A percentile compares a stretch with the other conserved stretches of the same genome.
Conservation (phyloP, 768 basidiomycete species). For the Boletus huronensis region DNA sequence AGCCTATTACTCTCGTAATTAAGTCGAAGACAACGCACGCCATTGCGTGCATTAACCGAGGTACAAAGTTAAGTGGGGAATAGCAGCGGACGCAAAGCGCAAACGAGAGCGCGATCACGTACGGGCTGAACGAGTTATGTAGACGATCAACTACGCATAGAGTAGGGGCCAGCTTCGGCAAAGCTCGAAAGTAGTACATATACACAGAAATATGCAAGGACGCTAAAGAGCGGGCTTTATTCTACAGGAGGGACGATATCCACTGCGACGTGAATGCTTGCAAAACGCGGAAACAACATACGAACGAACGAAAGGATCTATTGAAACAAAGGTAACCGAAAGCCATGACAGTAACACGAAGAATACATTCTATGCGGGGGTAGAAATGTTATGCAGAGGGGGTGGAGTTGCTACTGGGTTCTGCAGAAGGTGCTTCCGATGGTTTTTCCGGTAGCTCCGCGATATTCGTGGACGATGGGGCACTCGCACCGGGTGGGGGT, state of each 20-base stretch:
- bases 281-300: neutral
- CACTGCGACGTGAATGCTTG: slow-evolving; percentile 11
- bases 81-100: slow-evolving; percentile 4
- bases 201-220: slow-evolving; percentile 28
- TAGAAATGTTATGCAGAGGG: slow-evolving; percentile 19
- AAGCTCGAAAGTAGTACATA: slow-evolving; percentile 23
- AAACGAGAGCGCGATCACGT: slow-evolving; percentile 9
- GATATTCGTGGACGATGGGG: slow-evolving; percentile 12
- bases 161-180: slow-evolving; percentile 5
- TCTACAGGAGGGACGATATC: slow-evolving; percentile 21
- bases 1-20: neutral
- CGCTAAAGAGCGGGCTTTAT: slow-evolving; percentile 15
- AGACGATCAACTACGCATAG: slow-evolving; percentile 23
- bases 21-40: neutral
- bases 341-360: slow-evolving; percentile 14
- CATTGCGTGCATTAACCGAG: neutral
- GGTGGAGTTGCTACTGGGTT: slow-evolving; percentile 15
- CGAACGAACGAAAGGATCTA: slow-evolving; percentile 17
- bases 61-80: neutral
- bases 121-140: slow-evolving; percentile 5
- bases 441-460: slow-evolving; percentile 26
- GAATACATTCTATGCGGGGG: slow-evolving; percentile 28
- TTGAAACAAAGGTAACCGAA: slow-evolving; percentile 23
- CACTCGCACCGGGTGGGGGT: slow-evolving; percentile 16
- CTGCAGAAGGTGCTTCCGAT: slow-evolving; percentile 19